A percentile compares a stretch with the other conserved stretches of the same genome.
These are phyloP conservation scores for Chaetomium cochliodes DNA, from an alignment of 495 filamentous ascomycete species.

Conservation along the genomic window DNA sequence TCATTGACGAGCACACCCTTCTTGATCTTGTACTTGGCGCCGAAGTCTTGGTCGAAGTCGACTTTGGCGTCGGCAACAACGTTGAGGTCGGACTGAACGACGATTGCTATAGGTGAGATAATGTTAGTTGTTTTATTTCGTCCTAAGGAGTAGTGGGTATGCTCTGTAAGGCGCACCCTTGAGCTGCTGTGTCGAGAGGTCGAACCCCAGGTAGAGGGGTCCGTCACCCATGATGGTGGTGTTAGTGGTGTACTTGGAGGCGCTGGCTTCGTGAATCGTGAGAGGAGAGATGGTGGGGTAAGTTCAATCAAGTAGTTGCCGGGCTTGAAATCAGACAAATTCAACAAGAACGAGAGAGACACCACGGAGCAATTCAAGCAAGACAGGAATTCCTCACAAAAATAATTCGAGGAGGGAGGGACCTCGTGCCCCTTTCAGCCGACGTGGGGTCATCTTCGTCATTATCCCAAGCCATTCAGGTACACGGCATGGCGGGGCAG, in stretches of 20 bases:
- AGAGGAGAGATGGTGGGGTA: neutral
- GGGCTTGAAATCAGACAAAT: neutral
- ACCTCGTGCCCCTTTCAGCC: neutral
- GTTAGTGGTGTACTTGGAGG: conserved; percentile 15
- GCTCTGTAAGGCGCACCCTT: conserved; percentile 59
- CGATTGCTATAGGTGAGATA: conserved; percentile 55
- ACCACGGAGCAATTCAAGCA: neutral
- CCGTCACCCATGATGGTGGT: conserved; percentile 37
- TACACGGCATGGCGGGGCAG: conserved; percentile 13
- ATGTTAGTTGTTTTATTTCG: neutral
- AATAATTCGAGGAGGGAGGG: conserved; percentile 2
- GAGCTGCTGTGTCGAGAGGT: conserved; percentile 93
- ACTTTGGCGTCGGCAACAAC: conserved; percentile 73
- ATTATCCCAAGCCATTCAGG: conserved; percentile 15
- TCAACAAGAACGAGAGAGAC: neutral
- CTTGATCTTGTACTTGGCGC: conserved; percentile 75
- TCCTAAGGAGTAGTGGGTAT: conserved; percentile 5
- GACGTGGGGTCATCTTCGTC: conserved; percentile 20
- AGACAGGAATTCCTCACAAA: neutral
- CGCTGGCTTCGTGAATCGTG: no score
- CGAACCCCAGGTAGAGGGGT: conserved; percentile 86
- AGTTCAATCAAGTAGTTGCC: neutral
- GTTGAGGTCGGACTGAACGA: conserved; percentile 75
- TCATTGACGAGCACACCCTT: conserved; percentile 86
- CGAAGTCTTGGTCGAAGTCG: conserved; percentile 68